These are phyloP conservation scores for Lepidium campestre DNA, from an alignment of 441 rosid species.

Conservation along the genomic window DNA sequence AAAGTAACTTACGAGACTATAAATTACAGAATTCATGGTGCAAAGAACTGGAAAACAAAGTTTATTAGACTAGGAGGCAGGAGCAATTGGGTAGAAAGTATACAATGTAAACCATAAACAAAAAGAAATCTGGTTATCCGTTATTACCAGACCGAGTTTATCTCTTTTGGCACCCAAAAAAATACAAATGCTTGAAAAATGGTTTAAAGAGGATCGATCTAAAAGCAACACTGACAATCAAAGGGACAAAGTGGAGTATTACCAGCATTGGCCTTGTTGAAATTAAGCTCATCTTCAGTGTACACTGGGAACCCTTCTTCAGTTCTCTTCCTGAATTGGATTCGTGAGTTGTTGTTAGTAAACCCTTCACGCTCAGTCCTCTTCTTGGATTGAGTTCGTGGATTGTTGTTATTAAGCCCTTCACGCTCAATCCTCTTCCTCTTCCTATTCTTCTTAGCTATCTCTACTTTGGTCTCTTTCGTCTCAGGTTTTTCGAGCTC, in stretches of 20 bases:
- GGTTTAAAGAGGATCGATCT: background rate
- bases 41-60: background rate
- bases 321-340: conserved; percentile 41
- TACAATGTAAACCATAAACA: background rate
- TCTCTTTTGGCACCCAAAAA: background rate
- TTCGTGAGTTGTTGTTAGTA: conserved; percentile 15
- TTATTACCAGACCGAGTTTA: background rate
- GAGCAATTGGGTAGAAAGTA: background rate
- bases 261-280: conserved; percentile 55
- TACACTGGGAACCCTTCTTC: conserved; percentile 16
- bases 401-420: conserved; percentile 6
- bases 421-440: conserved; percentile 23
- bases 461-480: conserved; percentile 9
- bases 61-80: background rate
- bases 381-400: conserved; percentile 34
- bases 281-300: conserved; percentile 52
- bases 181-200: background rate
- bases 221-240: conserved; percentile 73
- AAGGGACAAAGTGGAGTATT: conserved; percentile 70
- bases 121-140: background rate
- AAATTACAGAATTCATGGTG: background rate
- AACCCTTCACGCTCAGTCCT: conserved; percentile 36
- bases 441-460: conserved; percentile 36
- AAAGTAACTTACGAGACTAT: background rate
- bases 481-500: background rate